Conservation (phyloP, 2,329 filamentous ascomycete species). For the Westerdykella sp. region DNA sequence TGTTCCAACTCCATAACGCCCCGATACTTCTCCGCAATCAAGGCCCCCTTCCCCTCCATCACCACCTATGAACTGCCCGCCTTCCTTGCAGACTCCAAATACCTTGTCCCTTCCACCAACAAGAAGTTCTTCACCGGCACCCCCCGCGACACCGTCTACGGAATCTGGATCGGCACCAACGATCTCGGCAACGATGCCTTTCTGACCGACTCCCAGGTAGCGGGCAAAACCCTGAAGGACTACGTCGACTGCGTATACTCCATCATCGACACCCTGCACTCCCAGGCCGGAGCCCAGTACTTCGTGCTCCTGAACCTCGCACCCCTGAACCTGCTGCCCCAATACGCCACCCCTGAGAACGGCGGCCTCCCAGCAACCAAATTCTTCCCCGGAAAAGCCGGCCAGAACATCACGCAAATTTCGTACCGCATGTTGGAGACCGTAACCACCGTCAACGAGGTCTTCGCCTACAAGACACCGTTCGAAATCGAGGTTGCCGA, state of each 20-base stretch:
- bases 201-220: constrained; percentile 57
- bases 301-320: constrained; percentile 67
- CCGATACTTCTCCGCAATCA: constrained; percentile 48
- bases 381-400: constrained; percentile 45
- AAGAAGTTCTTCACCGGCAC: constrained; percentile 42
- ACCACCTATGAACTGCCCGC: constrained; percentile 43
- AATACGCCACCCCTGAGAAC: constrained; percentile 53
- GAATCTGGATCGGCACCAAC: constrained; percentile 77
- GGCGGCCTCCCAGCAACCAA: constrained; percentile 40
- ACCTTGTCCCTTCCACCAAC: constrained; percentile 26
- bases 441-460: constrained; percentile 46
- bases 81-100: constrained; percentile 41
- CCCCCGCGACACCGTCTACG: constrained; percentile 60
- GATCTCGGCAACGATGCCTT: constrained; percentile 64
- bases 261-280: constrained; percentile 57
- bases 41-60: constrained; percentile 53
- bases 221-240: constrained; percentile 55
- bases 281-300: constrained; percentile 56
- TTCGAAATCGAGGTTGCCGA: constrained; percentile 40
- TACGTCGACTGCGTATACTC: constrained; percentile 64
- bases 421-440: constrained; percentile 49
- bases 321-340: constrained; percentile 60
- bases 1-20: constrained; percentile 64
- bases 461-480: constrained; percentile 49
- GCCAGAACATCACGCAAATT: constrained; percentile 46